Evolutionary conservation across 2,329 filamentous ascomycete genomes (phyloP).

Genomic region (Elsinoe ampelina): DNA sequence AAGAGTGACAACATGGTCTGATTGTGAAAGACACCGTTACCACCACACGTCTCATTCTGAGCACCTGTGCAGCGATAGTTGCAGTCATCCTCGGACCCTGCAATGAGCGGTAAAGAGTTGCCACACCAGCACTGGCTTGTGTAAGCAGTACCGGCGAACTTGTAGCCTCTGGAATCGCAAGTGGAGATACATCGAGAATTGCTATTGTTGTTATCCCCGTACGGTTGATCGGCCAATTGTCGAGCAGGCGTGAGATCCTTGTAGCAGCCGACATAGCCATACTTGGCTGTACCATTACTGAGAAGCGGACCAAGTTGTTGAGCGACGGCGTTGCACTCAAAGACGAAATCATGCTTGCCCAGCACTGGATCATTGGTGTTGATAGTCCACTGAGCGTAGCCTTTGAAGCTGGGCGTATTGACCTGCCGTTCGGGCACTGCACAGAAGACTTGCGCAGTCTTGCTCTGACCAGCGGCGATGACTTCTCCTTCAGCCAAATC

Average conservation of each 20-base stretch:
- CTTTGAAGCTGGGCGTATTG: constrained; percentile 44
- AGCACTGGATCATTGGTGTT: constrained; percentile 47
- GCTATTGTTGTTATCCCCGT: constrained; percentile 35
- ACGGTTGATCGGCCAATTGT: constrained; percentile 39
- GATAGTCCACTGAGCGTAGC: constrained; percentile 45
- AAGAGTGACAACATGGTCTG: constrained; percentile 38
- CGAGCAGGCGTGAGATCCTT: constrained; percentile 48
- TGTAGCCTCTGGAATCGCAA: constrained; percentile 29
- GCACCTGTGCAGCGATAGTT: constrained; percentile 45
- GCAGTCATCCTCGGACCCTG: constrained; percentile 38
- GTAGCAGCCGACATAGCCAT: constrained; percentile 47
- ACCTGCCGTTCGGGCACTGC: constrained; percentile 45
- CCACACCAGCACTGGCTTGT: constrained; percentile 35
- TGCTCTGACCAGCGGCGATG: constrained; percentile 42
- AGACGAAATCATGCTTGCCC: constrained; percentile 45
- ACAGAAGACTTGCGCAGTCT: constrained; percentile 46
- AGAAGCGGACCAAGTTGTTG: constrained; percentile 45
- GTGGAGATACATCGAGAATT: constrained; percentile 38
- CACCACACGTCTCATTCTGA: constrained; percentile 45
- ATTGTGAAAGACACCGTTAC: constrained; percentile 20
- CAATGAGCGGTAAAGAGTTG: constrained; percentile 35
- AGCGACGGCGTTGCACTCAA: constrained; percentile 43
- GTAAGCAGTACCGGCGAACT: constrained; percentile 44
- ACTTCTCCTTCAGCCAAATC: constrained; percentile 50
- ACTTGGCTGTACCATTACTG: constrained; percentile 37